A percentile compares a stretch with the other conserved stretches of the same genome.
phyloP scores from a whole-genome alignment of 306 rosid species.

The Clitoria ternatea region DNA sequence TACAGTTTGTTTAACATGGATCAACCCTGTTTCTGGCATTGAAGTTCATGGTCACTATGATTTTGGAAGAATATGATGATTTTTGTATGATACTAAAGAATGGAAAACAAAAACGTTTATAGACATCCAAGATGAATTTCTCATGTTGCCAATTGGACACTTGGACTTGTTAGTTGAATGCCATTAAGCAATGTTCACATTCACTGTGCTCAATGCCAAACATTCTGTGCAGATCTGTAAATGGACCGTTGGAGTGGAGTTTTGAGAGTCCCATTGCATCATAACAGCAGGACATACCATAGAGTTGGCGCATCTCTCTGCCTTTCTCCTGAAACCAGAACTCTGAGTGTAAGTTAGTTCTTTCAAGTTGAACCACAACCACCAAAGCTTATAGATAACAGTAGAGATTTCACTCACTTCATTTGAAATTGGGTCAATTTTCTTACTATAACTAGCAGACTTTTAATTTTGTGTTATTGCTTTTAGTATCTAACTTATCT shows the following conservation, averaged over 20 bases:
- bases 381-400: not conserved
- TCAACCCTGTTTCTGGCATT: not conserved
- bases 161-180: not conserved
- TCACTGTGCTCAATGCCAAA: not conserved
- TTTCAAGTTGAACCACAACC: constrained; percentile 15
- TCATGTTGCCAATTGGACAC: not conserved
- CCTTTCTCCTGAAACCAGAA: constrained; percentile 50
- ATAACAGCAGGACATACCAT: constrained; percentile 33
- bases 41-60: not conserved
- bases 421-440: not conserved
- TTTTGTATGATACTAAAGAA: not conserved
- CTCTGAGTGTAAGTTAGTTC: constrained; percentile 50
- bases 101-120: not conserved
- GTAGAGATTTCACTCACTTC: not conserved
- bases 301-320: constrained; percentile 82
- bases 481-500: not conserved
- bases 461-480: not conserved
- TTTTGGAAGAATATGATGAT: not conserved
- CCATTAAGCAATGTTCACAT: not conserved
- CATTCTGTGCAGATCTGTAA: constrained; percentile 11
- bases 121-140: not conserved
- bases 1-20: not conserved
- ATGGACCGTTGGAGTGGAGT: constrained; percentile 88
- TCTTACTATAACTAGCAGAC: not conserved
- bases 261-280: constrained; percentile 60